Evolutionary conservation across 169 alveolate species (phyloP).

Genomic region (Eimeria tenella): DNA sequence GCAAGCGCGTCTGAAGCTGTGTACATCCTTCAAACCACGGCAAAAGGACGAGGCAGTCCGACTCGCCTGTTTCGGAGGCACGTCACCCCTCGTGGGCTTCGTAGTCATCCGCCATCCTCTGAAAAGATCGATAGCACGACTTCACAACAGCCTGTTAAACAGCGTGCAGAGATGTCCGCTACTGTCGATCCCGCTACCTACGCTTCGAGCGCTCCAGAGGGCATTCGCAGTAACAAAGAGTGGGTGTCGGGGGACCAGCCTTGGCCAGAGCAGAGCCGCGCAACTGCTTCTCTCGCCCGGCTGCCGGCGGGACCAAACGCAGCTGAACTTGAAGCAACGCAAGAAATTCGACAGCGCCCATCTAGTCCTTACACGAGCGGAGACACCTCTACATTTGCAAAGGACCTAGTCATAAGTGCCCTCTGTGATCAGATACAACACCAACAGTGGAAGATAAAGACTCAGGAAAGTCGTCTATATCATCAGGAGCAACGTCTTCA

Average conservation of each 20-base stretch:
- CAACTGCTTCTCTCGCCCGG: neutral
- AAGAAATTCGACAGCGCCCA: conserved; percentile 33
- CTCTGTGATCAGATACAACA: conserved; percentile 45
- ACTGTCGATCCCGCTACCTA: neutral
- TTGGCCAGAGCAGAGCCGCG: conserved; percentile 13
- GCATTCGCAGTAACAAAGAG: conserved; percentile 31
- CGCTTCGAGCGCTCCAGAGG: neutral
- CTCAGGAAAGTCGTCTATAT: conserved; percentile 46
- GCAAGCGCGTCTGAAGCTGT: conserved; percentile 3
- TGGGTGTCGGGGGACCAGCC: conserved; percentile 34
- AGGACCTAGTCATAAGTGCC: conserved; percentile 39
- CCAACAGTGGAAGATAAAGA: conserved; percentile 28
- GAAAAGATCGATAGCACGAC: neutral
- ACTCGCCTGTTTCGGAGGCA: conserved; percentile 1
- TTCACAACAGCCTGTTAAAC: neutral
- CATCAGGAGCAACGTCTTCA: conserved; percentile 46
- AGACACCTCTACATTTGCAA: neutral
- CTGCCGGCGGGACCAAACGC: conserved; percentile 5
- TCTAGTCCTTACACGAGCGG: conserved; percentile 30
- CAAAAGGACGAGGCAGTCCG: neutral
- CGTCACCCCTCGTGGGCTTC: neutral
- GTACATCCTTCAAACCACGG: neutral
- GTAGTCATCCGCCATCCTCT: neutral
- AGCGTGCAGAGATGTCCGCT: neutral
- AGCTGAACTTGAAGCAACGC: neutral